phyloP scores from a whole-genome alignment of 2,329 filamentous ascomycete genomes.

The Sclerotinia glacialis region DNA sequence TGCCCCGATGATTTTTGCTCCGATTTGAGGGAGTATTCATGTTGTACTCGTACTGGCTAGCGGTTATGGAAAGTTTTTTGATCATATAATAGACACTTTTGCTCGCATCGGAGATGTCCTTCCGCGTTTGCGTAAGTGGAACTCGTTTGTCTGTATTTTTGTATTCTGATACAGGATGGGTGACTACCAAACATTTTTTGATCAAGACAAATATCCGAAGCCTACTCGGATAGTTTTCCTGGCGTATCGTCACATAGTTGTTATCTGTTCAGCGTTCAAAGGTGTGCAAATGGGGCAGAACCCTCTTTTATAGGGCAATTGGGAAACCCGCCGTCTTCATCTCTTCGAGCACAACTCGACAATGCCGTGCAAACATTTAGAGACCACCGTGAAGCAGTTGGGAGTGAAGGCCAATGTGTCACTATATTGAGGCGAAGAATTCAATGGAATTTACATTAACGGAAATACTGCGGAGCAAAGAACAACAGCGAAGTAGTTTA shows the following conservation, averaged over 20 bases:
- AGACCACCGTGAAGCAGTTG: background rate
- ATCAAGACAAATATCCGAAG: background rate
- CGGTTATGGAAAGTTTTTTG: constrained; percentile 1
- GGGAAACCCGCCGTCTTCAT: background rate
- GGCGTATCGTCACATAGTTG: background rate
- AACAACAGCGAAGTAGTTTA: background rate
- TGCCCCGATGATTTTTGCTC: background rate
- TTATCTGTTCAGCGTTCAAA: background rate
- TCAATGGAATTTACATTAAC: background rate
- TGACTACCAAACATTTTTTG: background rate
- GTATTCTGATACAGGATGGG: background rate
- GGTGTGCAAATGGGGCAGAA: background rate
- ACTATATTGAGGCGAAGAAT: background rate
- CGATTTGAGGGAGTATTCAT: background rate
- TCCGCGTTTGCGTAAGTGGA: background rate
- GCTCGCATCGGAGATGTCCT: constrained; percentile 2
- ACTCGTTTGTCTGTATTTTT: background rate
- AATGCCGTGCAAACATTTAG: background rate
- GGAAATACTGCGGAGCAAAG: background rate
- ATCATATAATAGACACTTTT: constrained; percentile 12
- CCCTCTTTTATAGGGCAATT: background rate
- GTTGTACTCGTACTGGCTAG: background rate
- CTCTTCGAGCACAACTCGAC: background rate
- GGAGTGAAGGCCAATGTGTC: background rate
- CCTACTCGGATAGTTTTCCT: background rate